Evolutionary conservation across 129 eudicot genomes (phyloP).

Genomic region (Arctium minus): DNA sequence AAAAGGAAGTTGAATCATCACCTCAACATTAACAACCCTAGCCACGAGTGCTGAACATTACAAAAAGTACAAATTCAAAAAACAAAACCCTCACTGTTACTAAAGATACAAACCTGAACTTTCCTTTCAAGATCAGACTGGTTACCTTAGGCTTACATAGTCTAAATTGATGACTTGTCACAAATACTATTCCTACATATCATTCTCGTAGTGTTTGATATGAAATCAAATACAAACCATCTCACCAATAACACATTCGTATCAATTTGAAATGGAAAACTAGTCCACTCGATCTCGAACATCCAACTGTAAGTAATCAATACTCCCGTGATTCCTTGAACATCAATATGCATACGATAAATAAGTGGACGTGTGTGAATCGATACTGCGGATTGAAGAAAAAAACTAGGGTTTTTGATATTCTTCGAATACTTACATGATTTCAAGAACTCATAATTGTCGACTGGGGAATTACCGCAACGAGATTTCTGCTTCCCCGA

Average conservation of each 20-base stretch:
- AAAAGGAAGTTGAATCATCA: background rate
- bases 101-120: background rate
- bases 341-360: constrained; percentile 6
- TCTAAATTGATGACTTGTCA: background rate
- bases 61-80: background rate
- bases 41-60: background rate
- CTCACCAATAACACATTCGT: background rate
- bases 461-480: constrained; percentile 1
- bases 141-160: background rate
- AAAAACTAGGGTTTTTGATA: constrained; percentile 6
- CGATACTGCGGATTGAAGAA: background rate
- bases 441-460: constrained; percentile 30
- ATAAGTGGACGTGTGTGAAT: background rate
- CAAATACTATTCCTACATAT: background rate
- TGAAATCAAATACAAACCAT: background rate
- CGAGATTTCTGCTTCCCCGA: constrained; percentile 16
- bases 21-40: constrained; percentile 7
- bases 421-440: constrained; percentile 35
- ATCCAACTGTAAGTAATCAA: background rate
- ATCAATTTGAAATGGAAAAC: background rate
- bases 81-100: background rate
- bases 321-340: background rate
- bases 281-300: background rate
- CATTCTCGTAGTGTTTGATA: background rate
- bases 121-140: background rate